A percentile compares a stretch with the other conserved stretches of the same genome.
These are phyloP conservation scores for Mollisia scopiformis DNA, from an alignment of 2,329 filamentous ascomycete genomes.

Conservation along the genomic window DNA sequence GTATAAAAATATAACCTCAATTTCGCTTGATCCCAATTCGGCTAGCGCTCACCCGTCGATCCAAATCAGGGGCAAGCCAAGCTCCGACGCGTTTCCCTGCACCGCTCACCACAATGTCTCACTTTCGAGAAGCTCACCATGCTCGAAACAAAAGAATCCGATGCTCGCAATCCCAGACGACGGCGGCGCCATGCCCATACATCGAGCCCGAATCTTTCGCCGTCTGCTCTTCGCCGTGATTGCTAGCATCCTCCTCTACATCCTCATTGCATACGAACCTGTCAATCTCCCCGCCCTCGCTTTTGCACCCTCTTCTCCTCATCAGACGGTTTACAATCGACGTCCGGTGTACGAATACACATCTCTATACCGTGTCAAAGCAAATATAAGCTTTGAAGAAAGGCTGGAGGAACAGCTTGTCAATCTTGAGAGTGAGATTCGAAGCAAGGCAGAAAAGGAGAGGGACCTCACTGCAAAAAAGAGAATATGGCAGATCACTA, in stretches of 20 bases:
- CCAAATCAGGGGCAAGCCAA: not conserved
- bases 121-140: not conserved
- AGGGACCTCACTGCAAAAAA: slow-evolving; percentile 12
- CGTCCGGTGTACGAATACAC: slow-evolving; percentile 23
- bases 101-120: not conserved
- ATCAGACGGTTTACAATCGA: not conserved
- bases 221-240: not conserved
- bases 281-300: slow-evolving; percentile 1
- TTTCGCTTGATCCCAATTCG: not conserved
- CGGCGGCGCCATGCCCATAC: not conserved
- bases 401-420: slow-evolving; percentile 20
- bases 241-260: slow-evolving; percentile 6
- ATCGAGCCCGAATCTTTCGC: not conserved
- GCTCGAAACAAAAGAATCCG: not conserved
- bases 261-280: slow-evolving; percentile 12
- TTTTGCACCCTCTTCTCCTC: not conserved
- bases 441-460: not conserved
- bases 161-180: not conserved
- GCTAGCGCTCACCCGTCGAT: not conserved
- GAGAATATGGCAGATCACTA: slow-evolving; percentile 28
- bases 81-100: not conserved
- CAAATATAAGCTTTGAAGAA: slow-evolving; percentile 19
- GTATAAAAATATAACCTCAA: not conserved
- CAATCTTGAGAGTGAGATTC: slow-evolving; percentile 13
- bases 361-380: slow-evolving; percentile 22